Conservation (phyloP, 192 early-diverging fungal species). For the Backusella australiensis region DNA sequence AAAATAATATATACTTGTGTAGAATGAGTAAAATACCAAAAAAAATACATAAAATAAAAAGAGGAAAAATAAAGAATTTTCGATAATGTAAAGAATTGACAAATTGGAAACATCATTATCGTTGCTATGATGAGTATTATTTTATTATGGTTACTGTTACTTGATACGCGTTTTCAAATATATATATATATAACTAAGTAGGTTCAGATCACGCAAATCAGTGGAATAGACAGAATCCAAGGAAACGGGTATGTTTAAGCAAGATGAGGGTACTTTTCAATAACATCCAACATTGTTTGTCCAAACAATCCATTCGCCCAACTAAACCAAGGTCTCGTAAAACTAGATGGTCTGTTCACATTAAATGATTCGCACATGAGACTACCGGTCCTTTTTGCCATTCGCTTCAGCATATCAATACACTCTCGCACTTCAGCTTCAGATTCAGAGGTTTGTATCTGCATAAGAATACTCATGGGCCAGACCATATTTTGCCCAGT, state of each 20-base stretch:
- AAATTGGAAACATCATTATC: neutral
- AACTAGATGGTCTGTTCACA: constrained; percentile 36
- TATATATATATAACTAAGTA: neutral
- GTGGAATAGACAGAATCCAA: neutral
- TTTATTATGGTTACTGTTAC: neutral
- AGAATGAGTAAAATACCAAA: too few species aligned
- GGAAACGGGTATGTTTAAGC: neutral
- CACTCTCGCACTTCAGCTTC: constrained; percentile 51
- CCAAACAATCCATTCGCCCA: constrained; percentile 61
- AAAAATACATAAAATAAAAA: neutral
- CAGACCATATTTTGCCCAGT: constrained; percentile 52
- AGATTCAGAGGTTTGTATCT: constrained; percentile 45
- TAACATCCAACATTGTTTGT: constrained; percentile 22
- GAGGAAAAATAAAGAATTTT: neutral
- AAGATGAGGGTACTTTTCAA: constrained; percentile 20
- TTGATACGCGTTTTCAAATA: neutral
- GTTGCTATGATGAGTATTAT: too few species aligned
- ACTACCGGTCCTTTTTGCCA: constrained; percentile 47
- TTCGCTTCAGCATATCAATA: constrained; percentile 50
- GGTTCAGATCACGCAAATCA: neutral
- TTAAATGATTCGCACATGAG: constrained; percentile 68
- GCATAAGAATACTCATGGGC: constrained; percentile 65
- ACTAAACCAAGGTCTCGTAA: constrained; percentile 54
- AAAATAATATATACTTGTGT: neutral
- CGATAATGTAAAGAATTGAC: neutral